Evolutionary conservation across 106 monocot genomes (phyloP), one percentile per base, ranked within the genome.

Genomic region (Agapanthus africanus): DNA sequence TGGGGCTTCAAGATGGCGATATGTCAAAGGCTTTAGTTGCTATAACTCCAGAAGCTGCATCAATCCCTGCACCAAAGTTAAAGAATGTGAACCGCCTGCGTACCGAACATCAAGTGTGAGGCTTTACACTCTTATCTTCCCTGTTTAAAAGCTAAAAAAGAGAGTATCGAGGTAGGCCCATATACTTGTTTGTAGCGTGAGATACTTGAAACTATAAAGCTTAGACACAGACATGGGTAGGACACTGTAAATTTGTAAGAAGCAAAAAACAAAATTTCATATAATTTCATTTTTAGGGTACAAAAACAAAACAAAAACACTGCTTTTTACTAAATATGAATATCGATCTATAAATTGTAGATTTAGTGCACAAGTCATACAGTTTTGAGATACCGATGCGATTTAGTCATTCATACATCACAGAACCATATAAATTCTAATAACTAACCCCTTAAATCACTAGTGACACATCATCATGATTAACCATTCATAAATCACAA

Each of bases 51-150:
- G 78, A 72, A 21, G 76, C 79, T 69, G 79, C 75, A 68, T 79
- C 72, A 40, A 73, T 80, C 47, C 77, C 76, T 36, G 66, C 67
- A 50, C 72, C 86, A 4, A 86, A 82, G 74, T 67, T 86, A 37
- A 86, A 86, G 79, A 79, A 79, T 60, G 46, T 82, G 7, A 79
- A 67, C 40, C 82, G 86, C 21, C 66, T 86, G 40, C 65, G 82
- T n/a, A 82, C 82, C 18, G 76, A 79, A 59, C 86, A 86, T 69
- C 86, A 67, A 79, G 79, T 79, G 82, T 82, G 82, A 34, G 86
- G 76, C 14, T 61, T 26, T 46, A 60, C 39, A 50, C 26, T 37
- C 40, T 13, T 51, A 13, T 19, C 21, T 19, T 66, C 16, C 42
- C 0, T 11, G 42, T 44, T n/a, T n/a, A n/a, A n/a, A n/a, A n/a